A percentile compares a stretch with the other conserved stretches of the same genome.
These are phyloP conservation scores for Phytophthora ramorum DNA, from an alignment of 352 stramenopile species.

Conservation along the genomic window DNA sequence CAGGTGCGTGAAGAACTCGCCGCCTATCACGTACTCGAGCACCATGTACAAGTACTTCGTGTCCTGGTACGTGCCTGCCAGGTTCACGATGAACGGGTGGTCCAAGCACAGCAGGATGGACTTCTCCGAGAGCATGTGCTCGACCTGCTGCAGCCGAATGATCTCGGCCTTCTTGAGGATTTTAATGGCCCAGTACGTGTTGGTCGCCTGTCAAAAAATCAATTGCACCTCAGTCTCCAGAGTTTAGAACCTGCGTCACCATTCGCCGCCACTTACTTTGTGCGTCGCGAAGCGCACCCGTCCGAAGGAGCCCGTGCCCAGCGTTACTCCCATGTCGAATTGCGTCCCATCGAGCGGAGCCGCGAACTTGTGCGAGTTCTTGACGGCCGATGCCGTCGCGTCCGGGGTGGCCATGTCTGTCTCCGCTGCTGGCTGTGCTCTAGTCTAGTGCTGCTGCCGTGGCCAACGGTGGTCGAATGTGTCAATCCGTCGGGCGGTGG, in stretches of 20 bases:
- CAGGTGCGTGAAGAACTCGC: constrained; percentile 98
- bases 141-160: constrained; percentile 95
- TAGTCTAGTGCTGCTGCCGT: constrained; percentile 10
- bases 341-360: constrained; percentile 80
- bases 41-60: constrained; percentile 97
- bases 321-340: constrained; percentile 96
- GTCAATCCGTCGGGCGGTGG: constrained; percentile 22
- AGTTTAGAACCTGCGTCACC: not conserved
- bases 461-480: constrained; percentile 33
- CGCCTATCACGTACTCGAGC: constrained; percentile 97
- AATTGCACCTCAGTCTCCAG: not conserved
- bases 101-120: constrained; percentile 92
- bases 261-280: constrained; percentile 68
- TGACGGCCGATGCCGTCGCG: constrained; percentile 27
- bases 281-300: constrained; percentile 97
- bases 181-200: constrained; percentile 97
- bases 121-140: constrained; percentile 98
- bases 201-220: constrained; percentile 62
- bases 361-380: constrained; percentile 65
- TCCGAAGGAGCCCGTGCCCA: constrained; percentile 97
- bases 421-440: constrained; percentile 2
- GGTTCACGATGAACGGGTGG: constrained; percentile 97
- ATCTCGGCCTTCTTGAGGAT: constrained; percentile 98
- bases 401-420: constrained; percentile 32
- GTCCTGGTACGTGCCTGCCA: constrained; percentile 95